Evolutionary conservation across 1,139 yeast genomes (phyloP), one percentile per base, ranked within the genome.

Genomic region (Kurtzmaniella quercitrusa): DNA sequence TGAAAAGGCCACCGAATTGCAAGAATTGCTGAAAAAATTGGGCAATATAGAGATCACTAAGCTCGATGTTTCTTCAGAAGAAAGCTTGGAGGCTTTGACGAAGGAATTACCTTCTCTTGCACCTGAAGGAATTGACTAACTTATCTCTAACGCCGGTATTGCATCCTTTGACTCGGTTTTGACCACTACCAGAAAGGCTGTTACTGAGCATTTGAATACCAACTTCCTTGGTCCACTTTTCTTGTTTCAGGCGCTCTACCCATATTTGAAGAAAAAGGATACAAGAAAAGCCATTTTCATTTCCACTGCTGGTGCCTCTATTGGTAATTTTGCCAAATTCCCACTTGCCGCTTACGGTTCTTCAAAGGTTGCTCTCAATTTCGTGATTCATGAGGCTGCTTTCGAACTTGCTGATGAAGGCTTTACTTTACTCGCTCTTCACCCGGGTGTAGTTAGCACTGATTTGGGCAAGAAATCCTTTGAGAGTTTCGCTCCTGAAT

Each of bases 361-460:
- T 19, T 61, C 70, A 9, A 66, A 66, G 44, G 66, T 67, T 6
- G 65, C 65, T 8, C 43, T 63, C 17, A 44, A 41, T 31, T 42
- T 33, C n/a, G 9, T 38, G n/a, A 23, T 23, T 10, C 34, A 38
- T 25, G 43, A 42, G 27, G 15, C 34, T 14, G 41, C 38, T 5
- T 38, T 39, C 41, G 25, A 43, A n/a, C 41, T 60, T 41, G 44
- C 38, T 7, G 43, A 42, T 5, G 60, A 63, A 39, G 52, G 51
- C 2, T 63, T 57, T 48, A 56, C 47, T 11, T 57, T 62, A 25
- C 43, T 63, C 5, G 48, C 63, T 11, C 46, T 63, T 33, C 60
- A 60, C 34, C 73, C 73, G 11, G 73, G 73, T 2, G 39, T 56
- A 36, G 66, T 59, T n/a, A 44, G 51, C 14, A 63, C 65, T 33